phyloP scores from a whole-genome alignment of 768 basidiomycete genomes.

The Trametes punicea region DNA sequence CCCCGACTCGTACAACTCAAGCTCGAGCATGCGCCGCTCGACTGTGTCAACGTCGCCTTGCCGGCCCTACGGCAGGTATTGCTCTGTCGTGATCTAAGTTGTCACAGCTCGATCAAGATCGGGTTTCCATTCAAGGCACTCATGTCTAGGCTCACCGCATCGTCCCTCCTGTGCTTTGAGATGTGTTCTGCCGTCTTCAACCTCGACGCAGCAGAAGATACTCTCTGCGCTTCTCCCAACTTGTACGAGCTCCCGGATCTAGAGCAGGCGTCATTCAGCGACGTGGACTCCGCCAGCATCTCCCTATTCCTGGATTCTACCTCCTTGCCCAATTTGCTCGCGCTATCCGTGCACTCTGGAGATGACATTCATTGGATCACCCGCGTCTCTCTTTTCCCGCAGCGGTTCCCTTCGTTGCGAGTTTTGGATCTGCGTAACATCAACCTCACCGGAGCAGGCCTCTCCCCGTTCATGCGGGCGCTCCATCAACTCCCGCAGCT shows the following conservation, averaged over 20 bases:
- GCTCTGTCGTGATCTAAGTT: constrained; percentile 28
- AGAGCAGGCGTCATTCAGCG: constrained; percentile 21
- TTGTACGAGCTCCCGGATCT: constrained; percentile 23
- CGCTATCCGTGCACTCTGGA: constrained; percentile 27
- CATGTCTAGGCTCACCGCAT: constrained; percentile 15
- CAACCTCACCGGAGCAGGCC: constrained; percentile 29
- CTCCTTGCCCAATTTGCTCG: constrained; percentile 23
- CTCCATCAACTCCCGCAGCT: constrained; percentile 29
- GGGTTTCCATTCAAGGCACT: constrained; percentile 28
- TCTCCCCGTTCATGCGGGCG: constrained; percentile 30
- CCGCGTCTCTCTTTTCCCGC: constrained; percentile 21
- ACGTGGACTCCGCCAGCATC: constrained; percentile 29
- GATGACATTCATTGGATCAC: constrained; percentile 32
- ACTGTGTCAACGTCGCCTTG: constrained; percentile 25
- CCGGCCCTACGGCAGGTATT: constrained; percentile 25
- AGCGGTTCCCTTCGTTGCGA: constrained; percentile 25
- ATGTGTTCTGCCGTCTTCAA: constrained; percentile 27
- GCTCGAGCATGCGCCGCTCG: constrained; percentile 30
- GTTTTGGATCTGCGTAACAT: constrained; percentile 31
- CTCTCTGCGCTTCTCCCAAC: constrained; percentile 23
- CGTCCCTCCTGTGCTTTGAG: constrained; percentile 26
- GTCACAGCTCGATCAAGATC: constrained; percentile 14
- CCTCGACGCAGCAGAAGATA: constrained; percentile 25
- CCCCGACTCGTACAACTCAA: constrained; percentile 26
- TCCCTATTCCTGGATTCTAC: constrained; percentile 30